A percentile compares a stretch with the other conserved stretches of the same genome.
Evolutionary conservation across 805 yeast species (phyloP).

Genomic region (Saccharomycopsis capsularis): DNA sequence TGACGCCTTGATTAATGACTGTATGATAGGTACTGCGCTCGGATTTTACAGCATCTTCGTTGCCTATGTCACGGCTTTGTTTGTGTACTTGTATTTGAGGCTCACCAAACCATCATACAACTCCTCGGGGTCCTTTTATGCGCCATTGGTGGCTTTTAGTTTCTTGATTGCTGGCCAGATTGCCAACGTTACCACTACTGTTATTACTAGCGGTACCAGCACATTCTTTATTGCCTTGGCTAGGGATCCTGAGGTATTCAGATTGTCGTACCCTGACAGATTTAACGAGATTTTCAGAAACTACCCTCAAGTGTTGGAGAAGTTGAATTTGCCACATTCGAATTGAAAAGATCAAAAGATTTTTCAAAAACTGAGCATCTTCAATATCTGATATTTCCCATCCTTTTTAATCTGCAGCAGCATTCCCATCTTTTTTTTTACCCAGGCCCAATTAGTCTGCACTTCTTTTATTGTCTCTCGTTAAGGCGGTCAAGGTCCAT

Average conservation of each 20-base stretch:
- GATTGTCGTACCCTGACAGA: slow-evolving; percentile 59
- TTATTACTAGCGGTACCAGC: slow-evolving; percentile 73
- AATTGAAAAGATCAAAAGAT: too few relatives aligned
- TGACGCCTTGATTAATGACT: slow-evolving; percentile 79
- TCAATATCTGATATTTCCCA: too few relatives aligned
- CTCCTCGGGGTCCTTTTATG: slow-evolving; percentile 50
- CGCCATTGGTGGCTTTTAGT: slow-evolving; percentile 68
- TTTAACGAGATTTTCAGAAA: slow-evolving; percentile 58
- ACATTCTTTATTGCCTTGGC: slow-evolving; percentile 81
- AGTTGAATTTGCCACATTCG: slow-evolving; percentile 13
- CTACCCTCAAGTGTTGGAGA: slow-evolving; percentile 55
- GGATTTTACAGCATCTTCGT: slow-evolving; percentile 70
- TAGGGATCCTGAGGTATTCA: slow-evolving; percentile 77
- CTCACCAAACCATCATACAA: slow-evolving; percentile 65
- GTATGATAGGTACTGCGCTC: slow-evolving; percentile 70
- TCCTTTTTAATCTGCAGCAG: too few relatives aligned
- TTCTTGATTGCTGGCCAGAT: slow-evolving; percentile 72
- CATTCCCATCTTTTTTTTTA: too few relatives aligned
- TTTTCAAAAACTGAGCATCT: too few relatives aligned
- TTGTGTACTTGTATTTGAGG: slow-evolving; percentile 59
- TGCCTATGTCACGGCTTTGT: slow-evolving; percentile 56
- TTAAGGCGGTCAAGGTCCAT: too few relatives aligned
- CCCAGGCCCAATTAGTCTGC: too few relatives aligned
- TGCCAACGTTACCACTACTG: slow-evolving; percentile 61
- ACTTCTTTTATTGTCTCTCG: too few relatives aligned